Percentiles rank a stretch among this genome's conserved stretches.
Conservation (phyloP, 1,139 yeast species). For the Saccharomyces hybrid region DNA sequence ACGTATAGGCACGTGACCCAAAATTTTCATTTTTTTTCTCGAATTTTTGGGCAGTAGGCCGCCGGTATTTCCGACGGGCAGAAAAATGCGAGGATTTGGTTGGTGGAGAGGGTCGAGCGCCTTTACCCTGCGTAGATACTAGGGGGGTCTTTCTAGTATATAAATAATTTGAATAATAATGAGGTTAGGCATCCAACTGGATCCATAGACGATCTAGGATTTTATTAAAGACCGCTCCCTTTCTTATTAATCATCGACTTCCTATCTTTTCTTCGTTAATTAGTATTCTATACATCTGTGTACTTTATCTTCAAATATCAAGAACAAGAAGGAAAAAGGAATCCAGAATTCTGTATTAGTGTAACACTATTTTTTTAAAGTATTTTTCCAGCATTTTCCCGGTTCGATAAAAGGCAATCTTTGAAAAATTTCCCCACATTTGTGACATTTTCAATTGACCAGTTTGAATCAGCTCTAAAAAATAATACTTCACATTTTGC, state of each 20-base stretch:
- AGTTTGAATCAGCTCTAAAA: slow-evolving; percentile 2
- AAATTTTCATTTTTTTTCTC: neutral
- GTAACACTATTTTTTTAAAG: neutral
- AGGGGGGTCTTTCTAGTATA: neutral
- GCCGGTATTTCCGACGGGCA: slow-evolving; percentile 1
- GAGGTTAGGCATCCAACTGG: neutral
- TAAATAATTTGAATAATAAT: neutral
- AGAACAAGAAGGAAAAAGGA: neutral
- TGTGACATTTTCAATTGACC: slow-evolving; percentile 1
- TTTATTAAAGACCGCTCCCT: neutral
- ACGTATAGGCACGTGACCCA: neutral
- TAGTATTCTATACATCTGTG: neutral
- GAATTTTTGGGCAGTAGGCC: neutral
- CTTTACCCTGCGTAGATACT: neutral
- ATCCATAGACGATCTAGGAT: neutral
- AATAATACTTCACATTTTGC: neutral
- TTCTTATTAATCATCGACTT: neutral
- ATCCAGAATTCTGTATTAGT: neutral
- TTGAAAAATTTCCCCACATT: neutral
- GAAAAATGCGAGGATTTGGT: neutral
- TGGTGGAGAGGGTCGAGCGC: neutral
- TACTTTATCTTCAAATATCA: neutral
- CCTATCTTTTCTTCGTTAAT: neutral
- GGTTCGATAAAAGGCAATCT: neutral
- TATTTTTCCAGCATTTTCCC: neutral